Evolutionary conservation across 176 grass and related monocot species (phyloP).

Genomic region (Otatea glauca): DNA sequence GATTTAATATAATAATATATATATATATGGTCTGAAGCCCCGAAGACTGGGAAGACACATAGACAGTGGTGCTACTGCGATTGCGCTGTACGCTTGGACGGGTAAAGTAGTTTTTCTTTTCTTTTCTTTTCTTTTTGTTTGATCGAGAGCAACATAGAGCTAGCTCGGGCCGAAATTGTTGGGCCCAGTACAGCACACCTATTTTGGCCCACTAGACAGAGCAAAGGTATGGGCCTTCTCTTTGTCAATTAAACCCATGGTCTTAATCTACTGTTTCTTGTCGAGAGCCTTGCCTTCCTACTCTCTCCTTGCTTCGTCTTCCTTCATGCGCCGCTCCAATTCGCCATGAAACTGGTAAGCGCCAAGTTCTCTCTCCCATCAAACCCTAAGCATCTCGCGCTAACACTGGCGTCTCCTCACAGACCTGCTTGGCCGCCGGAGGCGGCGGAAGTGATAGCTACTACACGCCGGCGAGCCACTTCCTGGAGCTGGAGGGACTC

Average conservation of each 20-base stretch:
- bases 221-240: not conserved
- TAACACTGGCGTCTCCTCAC: not conserved
- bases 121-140: too few species aligned
- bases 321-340: not conserved
- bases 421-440: slow-evolving; percentile 39
- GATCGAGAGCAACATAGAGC: too few species aligned
- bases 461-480: slow-evolving; percentile 62
- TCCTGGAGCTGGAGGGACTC: slow-evolving; percentile 64
- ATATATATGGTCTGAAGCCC: too few species aligned
- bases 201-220: not conserved
- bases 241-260: not conserved
- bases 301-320: not conserved
- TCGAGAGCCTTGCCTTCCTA: not conserved
- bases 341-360: slow-evolving; percentile 71
- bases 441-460: slow-evolving; percentile 45
- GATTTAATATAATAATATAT: too few species aligned
- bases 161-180: not conserved
- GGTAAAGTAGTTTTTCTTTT: too few species aligned
- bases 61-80: too few species aligned
- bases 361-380: not conserved
- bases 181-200: not conserved
- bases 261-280: not conserved
- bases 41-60: too few species aligned
- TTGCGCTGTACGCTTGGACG: too few species aligned
- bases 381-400: not conserved